phyloP scores from a whole-genome alignment of 73 alveolate species.

The Uronychia binucleata region DNA sequence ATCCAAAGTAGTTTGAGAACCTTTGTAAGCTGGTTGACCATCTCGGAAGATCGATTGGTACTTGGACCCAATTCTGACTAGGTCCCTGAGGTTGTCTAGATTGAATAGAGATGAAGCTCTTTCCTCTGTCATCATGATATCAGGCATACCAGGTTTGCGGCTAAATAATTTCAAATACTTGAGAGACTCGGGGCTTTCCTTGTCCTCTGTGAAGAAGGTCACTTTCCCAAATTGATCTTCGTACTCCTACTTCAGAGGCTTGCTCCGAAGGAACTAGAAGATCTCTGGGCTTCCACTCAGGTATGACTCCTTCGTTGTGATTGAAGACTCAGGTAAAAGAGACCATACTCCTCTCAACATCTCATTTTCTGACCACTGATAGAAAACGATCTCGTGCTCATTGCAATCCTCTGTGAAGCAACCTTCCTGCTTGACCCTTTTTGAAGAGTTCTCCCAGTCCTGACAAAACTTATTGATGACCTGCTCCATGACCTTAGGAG shows the following conservation, averaged over 20 bases:
- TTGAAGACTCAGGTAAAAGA: no score
- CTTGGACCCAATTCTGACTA: neutral
- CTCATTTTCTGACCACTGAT: no score
- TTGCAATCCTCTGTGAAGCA: no score
- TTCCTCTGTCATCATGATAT: neutral
- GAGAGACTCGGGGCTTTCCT: neutral
- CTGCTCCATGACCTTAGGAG: neutral
- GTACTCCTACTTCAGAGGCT: neutral
- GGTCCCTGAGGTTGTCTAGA: neutral
- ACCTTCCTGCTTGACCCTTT: no score
- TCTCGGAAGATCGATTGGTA: neutral
- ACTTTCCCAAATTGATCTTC: neutral
- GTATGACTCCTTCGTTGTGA: neutral
- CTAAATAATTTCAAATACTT: neutral
- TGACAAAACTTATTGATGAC: neutral
- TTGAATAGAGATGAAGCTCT: neutral
- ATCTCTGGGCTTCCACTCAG: neutral
- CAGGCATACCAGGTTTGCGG: no score
- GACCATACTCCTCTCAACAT: no score
- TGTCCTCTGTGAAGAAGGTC: neutral
- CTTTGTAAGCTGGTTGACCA: no score
- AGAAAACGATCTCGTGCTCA: no score
- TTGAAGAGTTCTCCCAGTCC: no score
- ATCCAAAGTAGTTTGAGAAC: neutral
- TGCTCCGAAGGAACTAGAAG: neutral